Percentiles rank a stretch among this genome's conserved stretches.
phyloP scores from a whole-genome alignment of 2,329 filamentous ascomycete genomes.

The Trichothecium sympodiale region DNA sequence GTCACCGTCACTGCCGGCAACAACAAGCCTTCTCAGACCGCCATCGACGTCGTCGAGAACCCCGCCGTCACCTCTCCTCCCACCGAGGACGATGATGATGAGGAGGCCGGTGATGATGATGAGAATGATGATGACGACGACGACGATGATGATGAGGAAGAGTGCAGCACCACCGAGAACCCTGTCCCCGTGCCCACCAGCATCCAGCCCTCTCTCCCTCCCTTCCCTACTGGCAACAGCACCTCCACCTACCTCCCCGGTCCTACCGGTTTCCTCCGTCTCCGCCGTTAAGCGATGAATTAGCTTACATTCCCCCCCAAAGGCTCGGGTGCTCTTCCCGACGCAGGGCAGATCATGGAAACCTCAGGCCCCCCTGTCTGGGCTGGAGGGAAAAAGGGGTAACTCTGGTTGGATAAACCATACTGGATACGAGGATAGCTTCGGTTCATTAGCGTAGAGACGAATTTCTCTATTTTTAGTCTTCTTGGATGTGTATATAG shows the following conservation, averaged over 20 bases:
- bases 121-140: constrained; percentile 8
- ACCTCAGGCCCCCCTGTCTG: background rate
- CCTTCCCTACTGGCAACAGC: constrained; percentile 29
- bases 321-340: background rate
- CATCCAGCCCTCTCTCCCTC: constrained; percentile 21
- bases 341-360: background rate
- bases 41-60: constrained; percentile 5
- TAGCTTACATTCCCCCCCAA: no score
- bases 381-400: background rate
- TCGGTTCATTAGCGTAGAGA: no score
- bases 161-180: constrained; percentile 4
- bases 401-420: no score
- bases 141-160: constrained; percentile 8
- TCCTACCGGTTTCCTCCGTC: constrained; percentile 23
- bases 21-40: constrained; percentile 12
- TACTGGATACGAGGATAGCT: no score
- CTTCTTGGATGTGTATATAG: no score
- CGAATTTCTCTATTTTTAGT: no score
- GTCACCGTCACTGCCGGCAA: constrained; percentile 23
- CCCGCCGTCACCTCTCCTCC: constrained; percentile 2
- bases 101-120: constrained; percentile 6
- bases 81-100: constrained; percentile 4
- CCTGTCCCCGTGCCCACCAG: constrained; percentile 11
- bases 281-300: constrained; percentile 19
- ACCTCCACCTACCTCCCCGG: constrained; percentile 20